Percentiles rank a stretch among this genome's conserved stretches.
Conservation (phyloP, 768 basidiomycete genomes). For the Collybia sordida region DNA sequence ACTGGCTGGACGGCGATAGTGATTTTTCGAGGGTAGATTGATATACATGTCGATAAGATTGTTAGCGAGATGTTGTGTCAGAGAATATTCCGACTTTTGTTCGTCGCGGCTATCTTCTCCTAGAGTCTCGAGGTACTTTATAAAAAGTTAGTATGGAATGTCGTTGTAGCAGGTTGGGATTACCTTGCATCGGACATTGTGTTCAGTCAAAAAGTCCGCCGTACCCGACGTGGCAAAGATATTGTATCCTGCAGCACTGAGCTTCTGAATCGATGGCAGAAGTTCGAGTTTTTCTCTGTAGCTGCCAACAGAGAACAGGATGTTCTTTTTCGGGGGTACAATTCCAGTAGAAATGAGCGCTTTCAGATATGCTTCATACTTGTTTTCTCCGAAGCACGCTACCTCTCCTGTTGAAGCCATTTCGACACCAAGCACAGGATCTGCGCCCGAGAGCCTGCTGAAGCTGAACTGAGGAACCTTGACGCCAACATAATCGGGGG, state of each 20-base stretch:
- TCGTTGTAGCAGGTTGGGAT: constrained; percentile 5
- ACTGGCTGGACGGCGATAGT: constrained; percentile 94
- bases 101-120: constrained; percentile 69
- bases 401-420: constrained; percentile 99
- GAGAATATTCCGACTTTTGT: constrained; percentile 96
- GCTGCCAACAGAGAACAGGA: constrained; percentile 93
- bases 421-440: constrained; percentile 96
- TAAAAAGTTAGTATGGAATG: constrained; percentile 1
- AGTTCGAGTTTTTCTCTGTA: constrained; percentile 98
- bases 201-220: constrained; percentile 96
- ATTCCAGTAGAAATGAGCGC: constrained; percentile 97
- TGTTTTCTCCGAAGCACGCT: constrained; percentile 96
- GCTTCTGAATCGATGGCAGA: constrained; percentile 90
- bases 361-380: constrained; percentile 98
- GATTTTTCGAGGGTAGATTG: constrained; percentile 97
- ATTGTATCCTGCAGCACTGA: constrained; percentile 90
- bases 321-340: constrained; percentile 93
- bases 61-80: constrained; percentile 95
- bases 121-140: constrained; percentile 86
- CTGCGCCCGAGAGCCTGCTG: constrained; percentile 93
- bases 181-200: constrained; percentile 95
- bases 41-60: constrained; percentile 99
- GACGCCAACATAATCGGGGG: constrained; percentile 94
- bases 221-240: constrained; percentile 98
- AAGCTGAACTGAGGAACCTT: constrained; percentile 99